phyloP scores from a whole-genome alignment of 2,329 filamentous ascomycete genomes.

The Pseudofabraea citricarpa region DNA sequence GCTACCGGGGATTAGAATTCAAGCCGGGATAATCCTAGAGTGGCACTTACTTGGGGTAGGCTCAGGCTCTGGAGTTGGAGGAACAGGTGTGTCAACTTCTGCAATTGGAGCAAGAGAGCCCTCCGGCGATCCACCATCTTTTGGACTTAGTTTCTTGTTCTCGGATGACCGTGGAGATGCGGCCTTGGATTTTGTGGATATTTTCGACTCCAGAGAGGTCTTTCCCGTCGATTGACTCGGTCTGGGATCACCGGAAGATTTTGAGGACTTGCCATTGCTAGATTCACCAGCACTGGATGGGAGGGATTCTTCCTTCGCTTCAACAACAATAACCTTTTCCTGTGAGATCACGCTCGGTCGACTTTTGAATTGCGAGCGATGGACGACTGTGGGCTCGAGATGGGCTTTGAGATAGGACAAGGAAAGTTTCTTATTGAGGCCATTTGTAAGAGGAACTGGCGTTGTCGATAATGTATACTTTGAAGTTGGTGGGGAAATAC shows the following conservation, averaged over 20 bases:
- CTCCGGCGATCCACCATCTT: conserved; percentile 17
- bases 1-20: conserved; percentile 11
- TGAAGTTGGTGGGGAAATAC: conserved; percentile 8
- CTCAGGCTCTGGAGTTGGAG: conserved; percentile 5
- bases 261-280: conserved; percentile 21
- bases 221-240: conserved; percentile 25
- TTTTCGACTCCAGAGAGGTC: conserved; percentile 36
- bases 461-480: not conserved
- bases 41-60: conserved; percentile 21
- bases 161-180: conserved; percentile 23
- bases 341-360: conserved; percentile 31
- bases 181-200: conserved; percentile 23
- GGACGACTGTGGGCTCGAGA: conserved; percentile 38
- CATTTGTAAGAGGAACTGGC: not conserved
- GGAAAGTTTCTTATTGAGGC: conserved; percentile 32
- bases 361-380: conserved; percentile 33
- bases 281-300: conserved; percentile 22
- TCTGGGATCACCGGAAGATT: conserved; percentile 10
- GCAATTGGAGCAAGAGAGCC: conserved; percentile 22
- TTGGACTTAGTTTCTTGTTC: conserved; percentile 18
- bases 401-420: conserved; percentile 33
- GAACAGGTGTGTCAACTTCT: conserved; percentile 14
- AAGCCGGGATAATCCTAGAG: not conserved
- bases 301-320: conserved; percentile 17
- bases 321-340: conserved; percentile 25